These are phyloP conservation scores for Bjerkandera adusta DNA, from an alignment of 1,284 basidiomycete species.

Conservation along the genomic window DNA sequence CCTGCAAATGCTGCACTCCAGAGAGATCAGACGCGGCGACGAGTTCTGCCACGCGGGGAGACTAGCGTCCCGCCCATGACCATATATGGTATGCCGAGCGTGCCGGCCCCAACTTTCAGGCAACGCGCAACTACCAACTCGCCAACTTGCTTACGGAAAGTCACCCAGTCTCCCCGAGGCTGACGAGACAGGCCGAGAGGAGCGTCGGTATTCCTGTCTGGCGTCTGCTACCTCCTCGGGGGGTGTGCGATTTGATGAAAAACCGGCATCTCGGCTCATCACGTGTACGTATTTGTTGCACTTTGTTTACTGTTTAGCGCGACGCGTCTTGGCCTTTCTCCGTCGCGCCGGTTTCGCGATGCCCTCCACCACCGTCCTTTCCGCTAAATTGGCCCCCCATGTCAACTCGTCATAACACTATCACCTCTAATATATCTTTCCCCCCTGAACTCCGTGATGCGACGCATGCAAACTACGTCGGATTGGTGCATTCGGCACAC, in stretches of 20 bases:
- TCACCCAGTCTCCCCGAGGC: no score
- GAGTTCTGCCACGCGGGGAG: no score
- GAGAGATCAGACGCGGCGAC: no score
- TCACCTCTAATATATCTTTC: background rate
- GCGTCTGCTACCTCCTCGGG: background rate
- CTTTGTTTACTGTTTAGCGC: background rate
- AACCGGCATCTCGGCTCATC: background rate
- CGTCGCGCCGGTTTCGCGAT: background rate
- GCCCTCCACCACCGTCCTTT: background rate
- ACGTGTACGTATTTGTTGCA: background rate
- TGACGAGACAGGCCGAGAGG: no score
- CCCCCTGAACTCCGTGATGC: background rate
- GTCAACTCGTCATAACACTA: background rate
- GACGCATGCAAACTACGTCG: no score
- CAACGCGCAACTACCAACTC: no score
- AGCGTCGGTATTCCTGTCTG: no score
- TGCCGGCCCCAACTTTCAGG: no score
- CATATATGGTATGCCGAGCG: no score
- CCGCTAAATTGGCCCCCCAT: background rate
- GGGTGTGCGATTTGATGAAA: background rate
- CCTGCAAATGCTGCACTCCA: no score
- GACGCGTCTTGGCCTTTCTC: background rate
- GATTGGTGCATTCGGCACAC: background rate
- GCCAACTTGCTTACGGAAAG: no score
- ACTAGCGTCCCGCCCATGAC: no score